phyloP scores from a whole-genome alignment of 331 rosid species.

The Spiraea crenata region DNA sequence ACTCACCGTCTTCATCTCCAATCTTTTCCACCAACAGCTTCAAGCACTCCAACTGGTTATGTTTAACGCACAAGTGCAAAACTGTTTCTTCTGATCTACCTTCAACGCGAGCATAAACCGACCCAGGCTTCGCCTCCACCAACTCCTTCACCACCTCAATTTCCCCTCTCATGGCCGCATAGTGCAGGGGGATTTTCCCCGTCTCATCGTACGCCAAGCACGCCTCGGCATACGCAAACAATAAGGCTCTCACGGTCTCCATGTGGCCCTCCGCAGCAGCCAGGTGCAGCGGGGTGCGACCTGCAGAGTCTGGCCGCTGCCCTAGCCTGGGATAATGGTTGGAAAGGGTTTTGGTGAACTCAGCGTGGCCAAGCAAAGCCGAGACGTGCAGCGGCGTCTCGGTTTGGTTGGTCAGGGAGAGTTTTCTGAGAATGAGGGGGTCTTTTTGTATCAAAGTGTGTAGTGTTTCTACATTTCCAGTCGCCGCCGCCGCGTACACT shows the following conservation, averaged over 20 bases:
- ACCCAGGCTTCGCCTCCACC: not conserved
- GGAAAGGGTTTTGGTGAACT: conserved; percentile 4
- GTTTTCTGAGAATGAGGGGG: not conserved
- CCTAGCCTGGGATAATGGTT: conserved; percentile 17
- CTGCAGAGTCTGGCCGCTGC: not conserved
- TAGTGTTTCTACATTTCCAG: conserved; percentile 2
- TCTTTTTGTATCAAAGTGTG: conserved; percentile 12
- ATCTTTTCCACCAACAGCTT: not conserved
- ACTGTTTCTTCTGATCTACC: not conserved
- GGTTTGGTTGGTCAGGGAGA: not conserved
- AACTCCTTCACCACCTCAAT: conserved; percentile 8
- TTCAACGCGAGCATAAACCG: not conserved
- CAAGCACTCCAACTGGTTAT: conserved; percentile 17
- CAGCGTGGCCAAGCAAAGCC: conserved; percentile 1
- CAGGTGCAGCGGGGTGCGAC: conserved; percentile 24
- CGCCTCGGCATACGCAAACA: not conserved
- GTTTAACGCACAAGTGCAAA: conserved; percentile 20
- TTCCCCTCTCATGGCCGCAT: conserved; percentile 24
- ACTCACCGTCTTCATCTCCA: not conserved
- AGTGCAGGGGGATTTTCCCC: conserved; percentile 27
- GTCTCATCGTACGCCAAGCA: conserved; percentile 14
- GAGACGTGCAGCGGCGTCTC: conserved; percentile 17
- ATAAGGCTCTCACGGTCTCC: conserved; percentile 1
- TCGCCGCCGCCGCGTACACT: conserved; percentile 14
- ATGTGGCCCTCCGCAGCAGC: conserved; percentile 31